A percentile compares a stretch with the other conserved stretches of the same genome.
phyloP scores from a whole-genome alignment of 2,329 filamentous ascomycete genomes.

The Arthroderma sp. region DNA sequence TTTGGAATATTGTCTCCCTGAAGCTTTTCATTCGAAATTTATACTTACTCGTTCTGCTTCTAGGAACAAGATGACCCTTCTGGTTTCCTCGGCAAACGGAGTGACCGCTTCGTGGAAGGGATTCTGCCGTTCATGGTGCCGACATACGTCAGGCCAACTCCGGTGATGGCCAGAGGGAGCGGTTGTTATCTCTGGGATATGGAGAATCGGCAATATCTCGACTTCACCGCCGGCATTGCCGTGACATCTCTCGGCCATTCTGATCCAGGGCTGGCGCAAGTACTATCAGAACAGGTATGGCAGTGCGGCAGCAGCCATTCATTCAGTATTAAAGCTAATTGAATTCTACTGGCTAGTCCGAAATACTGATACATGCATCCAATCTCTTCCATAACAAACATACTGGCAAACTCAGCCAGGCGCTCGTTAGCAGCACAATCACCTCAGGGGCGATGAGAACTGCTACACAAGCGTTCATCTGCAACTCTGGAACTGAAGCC shows the following conservation, averaged over 20 bases:
- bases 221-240: constrained; percentile 92
- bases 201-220: constrained; percentile 78
- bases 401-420: constrained; percentile 78
- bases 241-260: constrained; percentile 89
- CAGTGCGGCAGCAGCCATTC: neutral
- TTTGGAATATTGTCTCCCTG: neutral
- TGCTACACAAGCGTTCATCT: constrained; percentile 73
- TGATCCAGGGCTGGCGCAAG: constrained; percentile 61
- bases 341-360: constrained; percentile 33
- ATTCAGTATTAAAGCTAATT: neutral
- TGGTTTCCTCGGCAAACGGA: constrained; percentile 51
- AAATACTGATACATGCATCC: constrained; percentile 77
- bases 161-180: constrained; percentile 77
- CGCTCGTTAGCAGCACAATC: constrained; percentile 69
- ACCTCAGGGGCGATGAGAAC: constrained; percentile 72
- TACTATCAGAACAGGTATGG: constrained; percentile 64
- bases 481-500: constrained; percentile 92
- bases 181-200: constrained; percentile 85
- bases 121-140: constrained; percentile 85
- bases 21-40: neutral
- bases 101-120: constrained; percentile 55
- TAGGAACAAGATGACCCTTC: constrained; percentile 52
- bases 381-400: constrained; percentile 97
- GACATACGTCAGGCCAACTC: constrained; percentile 81
- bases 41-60: neutral